phyloP scores from a whole-genome alignment of 805 yeast genomes.

The Hanseniaspora opuntiae region DNA sequence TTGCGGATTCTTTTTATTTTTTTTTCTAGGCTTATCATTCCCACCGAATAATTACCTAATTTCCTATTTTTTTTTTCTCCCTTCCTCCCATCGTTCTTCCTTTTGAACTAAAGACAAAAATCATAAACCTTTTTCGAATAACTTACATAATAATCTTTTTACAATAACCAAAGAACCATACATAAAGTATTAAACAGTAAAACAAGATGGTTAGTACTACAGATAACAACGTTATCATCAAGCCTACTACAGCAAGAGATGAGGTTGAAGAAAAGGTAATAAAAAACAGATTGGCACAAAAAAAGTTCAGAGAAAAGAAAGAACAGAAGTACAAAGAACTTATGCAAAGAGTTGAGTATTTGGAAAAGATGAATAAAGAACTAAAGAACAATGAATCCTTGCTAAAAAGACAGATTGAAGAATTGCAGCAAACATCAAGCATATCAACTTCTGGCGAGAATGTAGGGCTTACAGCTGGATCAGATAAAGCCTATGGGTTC shows the following conservation, averaged over 20 bases:
- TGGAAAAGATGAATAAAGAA: slow-evolving; percentile 60
- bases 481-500: not conserved
- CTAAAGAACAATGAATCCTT: slow-evolving; percentile 61
- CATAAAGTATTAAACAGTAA: not conserved
- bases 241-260: not conserved
- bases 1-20: not conserved
- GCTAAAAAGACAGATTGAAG: slow-evolving; percentile 60
- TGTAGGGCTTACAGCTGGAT: not conserved
- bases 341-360: slow-evolving; percentile 57
- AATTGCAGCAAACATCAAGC: slow-evolving; percentile 28
- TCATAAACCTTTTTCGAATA: no score
- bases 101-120: no score
- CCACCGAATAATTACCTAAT: not conserved
- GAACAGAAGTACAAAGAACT: slow-evolving; percentile 75
- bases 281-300: slow-evolving; percentile 95
- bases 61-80: not conserved
- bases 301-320: slow-evolving; percentile 91
- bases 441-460: not conserved
- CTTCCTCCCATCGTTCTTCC: not conserved
- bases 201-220: not conserved
- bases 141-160: no score
- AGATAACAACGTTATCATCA: not conserved
- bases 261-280: slow-evolving; percentile 10
- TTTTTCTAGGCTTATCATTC: not conserved
- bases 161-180: not conserved